phyloP scores from a whole-genome alignment of 768 basidiomycete genomes.

The Suillus ampliporus region DNA sequence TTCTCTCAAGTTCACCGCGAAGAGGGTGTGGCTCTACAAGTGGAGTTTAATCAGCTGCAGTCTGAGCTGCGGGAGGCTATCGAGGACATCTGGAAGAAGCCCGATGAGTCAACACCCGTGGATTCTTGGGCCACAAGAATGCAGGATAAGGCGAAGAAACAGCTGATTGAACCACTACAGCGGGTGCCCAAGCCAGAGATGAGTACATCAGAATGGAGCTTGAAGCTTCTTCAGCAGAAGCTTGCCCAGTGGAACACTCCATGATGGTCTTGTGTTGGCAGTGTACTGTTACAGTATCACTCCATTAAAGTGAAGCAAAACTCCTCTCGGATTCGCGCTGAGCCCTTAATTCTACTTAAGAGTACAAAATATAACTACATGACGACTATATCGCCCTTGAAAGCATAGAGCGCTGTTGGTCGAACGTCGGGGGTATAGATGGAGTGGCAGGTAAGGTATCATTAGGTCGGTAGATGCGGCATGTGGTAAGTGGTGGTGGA shows the following conservation, averaged over 20 bases:
- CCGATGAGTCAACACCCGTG: constrained; percentile 32
- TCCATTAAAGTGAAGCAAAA: background rate
- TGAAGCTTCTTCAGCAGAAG: constrained; percentile 27
- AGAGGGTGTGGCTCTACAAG: constrained; percentile 72
- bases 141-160: constrained; percentile 57
- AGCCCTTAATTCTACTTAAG: background rate
- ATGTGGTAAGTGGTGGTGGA: constrained; percentile 1
- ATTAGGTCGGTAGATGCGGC: constrained; percentile 12
- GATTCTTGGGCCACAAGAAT: constrained; percentile 60
- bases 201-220: constrained; percentile 23
- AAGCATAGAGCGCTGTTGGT: background rate
- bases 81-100: constrained; percentile 69
- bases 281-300: background rate
- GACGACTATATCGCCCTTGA: background rate
- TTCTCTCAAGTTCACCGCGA: constrained; percentile 68
- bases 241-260: background rate
- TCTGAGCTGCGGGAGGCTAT: constrained; percentile 58
- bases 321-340: background rate
- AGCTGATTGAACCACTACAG: constrained; percentile 53
- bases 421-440: constrained; percentile 6
- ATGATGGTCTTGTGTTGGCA: background rate
- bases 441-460: constrained; percentile 12
- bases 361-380: constrained; percentile 8
- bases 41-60: constrained; percentile 60
- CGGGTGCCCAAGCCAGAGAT: constrained; percentile 56